phyloP scores from a whole-genome alignment of 202 grass and related monocot species.

The Bolboschoenoplectus hybrid region DNA sequence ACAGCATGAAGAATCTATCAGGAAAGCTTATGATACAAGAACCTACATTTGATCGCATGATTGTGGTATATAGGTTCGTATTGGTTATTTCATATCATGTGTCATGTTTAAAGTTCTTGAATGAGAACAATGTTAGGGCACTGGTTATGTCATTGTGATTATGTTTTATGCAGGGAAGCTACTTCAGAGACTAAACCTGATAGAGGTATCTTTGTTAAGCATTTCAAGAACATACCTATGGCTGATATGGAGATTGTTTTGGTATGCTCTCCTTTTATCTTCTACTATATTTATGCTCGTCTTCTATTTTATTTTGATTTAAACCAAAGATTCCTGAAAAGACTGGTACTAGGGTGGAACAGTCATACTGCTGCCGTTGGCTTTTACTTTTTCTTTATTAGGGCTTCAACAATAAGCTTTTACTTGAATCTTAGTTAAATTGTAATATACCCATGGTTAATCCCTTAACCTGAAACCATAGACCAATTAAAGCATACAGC shows the following conservation, averaged over 20 bases:
- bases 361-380: background rate
- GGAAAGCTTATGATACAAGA: conserved; percentile 79
- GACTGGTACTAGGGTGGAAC: background rate
- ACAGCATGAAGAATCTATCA: conserved; percentile 72
- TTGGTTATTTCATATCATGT: conserved; percentile 1
- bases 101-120: conserved; percentile 15
- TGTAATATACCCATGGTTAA: background rate
- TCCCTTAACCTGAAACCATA: conserved; percentile 3
- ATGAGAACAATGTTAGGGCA: conserved; percentile 14
- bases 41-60: conserved; percentile 98
- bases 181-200: conserved; percentile 56
- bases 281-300: background rate
- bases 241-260: conserved; percentile 98
- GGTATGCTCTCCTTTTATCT: conserved; percentile 44
- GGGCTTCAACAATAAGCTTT: background rate
- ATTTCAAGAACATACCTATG: conserved; percentile 98
- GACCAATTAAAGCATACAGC: background rate
- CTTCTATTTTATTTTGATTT: background rate
- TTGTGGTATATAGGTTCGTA: conserved; percentile 80
- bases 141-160: conserved; percentile 17
- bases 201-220: conserved; percentile 86
- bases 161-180: conserved; percentile 51
- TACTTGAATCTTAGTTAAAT: background rate
- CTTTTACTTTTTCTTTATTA: conserved; percentile 8
- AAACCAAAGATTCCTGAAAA: background rate